Evolutionary conservation across 2,329 filamentous ascomycete genomes (phyloP).

Genomic region (Cladorrhinum sp.): DNA sequence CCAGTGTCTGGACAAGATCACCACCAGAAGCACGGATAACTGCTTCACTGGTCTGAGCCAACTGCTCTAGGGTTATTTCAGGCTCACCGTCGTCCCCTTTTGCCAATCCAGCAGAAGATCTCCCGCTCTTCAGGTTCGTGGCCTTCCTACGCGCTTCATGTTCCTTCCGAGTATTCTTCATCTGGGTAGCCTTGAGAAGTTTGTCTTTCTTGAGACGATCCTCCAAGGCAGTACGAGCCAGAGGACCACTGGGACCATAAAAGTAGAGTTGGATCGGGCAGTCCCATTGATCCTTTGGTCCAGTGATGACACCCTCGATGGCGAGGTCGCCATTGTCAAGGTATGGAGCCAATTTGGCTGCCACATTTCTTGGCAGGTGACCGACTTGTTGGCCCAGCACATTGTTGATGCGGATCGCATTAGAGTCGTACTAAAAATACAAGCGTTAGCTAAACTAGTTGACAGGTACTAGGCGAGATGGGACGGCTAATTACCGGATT

Average conservation of each 20-base stretch:
- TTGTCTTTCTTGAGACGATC: slow-evolving; percentile 60
- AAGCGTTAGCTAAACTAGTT: neutral
- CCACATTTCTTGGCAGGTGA: slow-evolving; percentile 67
- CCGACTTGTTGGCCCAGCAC: slow-evolving; percentile 74
- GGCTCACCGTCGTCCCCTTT: slow-evolving; percentile 29
- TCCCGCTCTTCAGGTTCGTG: slow-evolving; percentile 39
- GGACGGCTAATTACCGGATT: slow-evolving; percentile 54
- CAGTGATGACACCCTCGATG: slow-evolving; percentile 68
- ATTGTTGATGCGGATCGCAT: slow-evolving; percentile 77
- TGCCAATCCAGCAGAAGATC: slow-evolving; percentile 38
- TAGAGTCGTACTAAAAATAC: slow-evolving; percentile 56
- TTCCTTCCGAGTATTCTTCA: slow-evolving; percentile 52
- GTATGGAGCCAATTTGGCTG: slow-evolving; percentile 69
- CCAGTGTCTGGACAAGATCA: slow-evolving; percentile 66
- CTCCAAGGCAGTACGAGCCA: slow-evolving; percentile 54
- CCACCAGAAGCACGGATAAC: slow-evolving; percentile 61
- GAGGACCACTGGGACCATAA: slow-evolving; percentile 62
- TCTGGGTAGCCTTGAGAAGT: slow-evolving; percentile 57
- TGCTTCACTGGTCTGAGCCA: slow-evolving; percentile 63
- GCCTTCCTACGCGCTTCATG: slow-evolving; percentile 51
- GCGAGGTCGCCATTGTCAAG: slow-evolving; percentile 63
- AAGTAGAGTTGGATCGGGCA: slow-evolving; percentile 69
- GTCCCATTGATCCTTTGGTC: slow-evolving; percentile 63
- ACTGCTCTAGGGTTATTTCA: slow-evolving; percentile 55
- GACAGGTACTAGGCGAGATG: too few species aligned